Evolutionary conservation across 2,329 filamentous ascomycete genomes (phyloP).

Genomic region (Penicillium aurantiogriseum): DNA sequence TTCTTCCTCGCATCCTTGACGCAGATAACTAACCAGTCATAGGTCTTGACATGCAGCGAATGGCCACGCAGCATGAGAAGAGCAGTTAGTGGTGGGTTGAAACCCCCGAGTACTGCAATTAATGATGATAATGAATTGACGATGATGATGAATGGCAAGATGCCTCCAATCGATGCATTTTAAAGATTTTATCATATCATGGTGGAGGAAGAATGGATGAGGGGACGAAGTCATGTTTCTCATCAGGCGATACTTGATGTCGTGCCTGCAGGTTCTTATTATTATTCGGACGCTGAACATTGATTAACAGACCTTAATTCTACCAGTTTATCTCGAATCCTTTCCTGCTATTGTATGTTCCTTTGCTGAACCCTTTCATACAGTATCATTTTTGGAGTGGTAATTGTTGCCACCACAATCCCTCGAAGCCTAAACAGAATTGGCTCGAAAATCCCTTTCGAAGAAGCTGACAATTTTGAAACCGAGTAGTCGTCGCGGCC

Average conservation of each 20-base stretch:
- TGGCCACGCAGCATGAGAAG: conserved; percentile 90
- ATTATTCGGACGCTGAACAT: neutral
- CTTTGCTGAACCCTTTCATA: neutral
- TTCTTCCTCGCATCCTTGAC: neutral
- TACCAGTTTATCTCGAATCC: neutral
- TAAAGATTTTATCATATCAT: neutral
- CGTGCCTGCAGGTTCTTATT: neutral
- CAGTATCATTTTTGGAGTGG: neutral
- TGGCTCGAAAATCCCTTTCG: no score
- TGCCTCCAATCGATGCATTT: neutral
- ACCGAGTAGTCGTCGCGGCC: neutral
- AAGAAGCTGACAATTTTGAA: no score
- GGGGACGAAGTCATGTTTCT: neutral
- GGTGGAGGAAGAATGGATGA: neutral
- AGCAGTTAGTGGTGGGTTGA: conserved; percentile 57
- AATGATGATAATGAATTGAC: neutral
- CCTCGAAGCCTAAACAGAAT: neutral
- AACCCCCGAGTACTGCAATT: neutral
- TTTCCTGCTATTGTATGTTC: neutral
- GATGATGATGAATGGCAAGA: neutral
- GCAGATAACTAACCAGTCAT: conserved; percentile 48
- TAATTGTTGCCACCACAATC: neutral
- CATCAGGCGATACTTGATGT: neutral
- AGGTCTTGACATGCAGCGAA: conserved; percentile 87
- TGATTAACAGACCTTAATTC: neutral